A percentile compares a stretch with the other conserved stretches of the same genome.
Conservation (phyloP, 2,329 filamentous ascomycete species). For the Paracorniculantispora psalliotae region DNA sequence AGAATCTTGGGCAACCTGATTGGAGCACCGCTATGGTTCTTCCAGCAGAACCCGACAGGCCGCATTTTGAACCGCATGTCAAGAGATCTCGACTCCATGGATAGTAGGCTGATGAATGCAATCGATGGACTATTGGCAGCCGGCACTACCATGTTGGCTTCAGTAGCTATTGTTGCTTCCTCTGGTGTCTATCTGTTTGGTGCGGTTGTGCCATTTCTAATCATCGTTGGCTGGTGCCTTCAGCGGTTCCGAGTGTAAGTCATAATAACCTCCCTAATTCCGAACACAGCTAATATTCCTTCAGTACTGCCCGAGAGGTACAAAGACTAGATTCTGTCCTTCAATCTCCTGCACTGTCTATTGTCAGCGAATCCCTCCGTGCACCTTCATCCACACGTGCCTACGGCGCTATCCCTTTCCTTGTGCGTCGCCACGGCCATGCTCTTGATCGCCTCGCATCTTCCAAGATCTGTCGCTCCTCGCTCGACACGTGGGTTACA, state of each 20-base stretch:
- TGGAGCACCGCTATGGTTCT: conserved; percentile 10
- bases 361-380: not conserved
- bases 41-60: conserved; percentile 5
- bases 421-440: not conserved
- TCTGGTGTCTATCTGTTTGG: not conserved
- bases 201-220: not conserved
- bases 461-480: not conserved
- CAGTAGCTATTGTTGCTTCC: conserved; percentile 3
- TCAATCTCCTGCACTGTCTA: not conserved
- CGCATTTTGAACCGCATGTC: conserved; percentile 9
- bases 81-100: conserved; percentile 4
- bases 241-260: conserved; percentile 5
- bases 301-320: conserved; percentile 1
- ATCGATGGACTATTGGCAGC: not conserved
- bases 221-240: conserved; percentile 1
- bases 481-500: conserved; percentile 9
- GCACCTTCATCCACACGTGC: not conserved
- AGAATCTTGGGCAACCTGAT: not conserved
- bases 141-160: conserved; percentile 4
- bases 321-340: conserved; percentile 8
- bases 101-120: conserved; percentile 8
- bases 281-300: not conserved
- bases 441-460: conserved; percentile 2
- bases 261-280: not conserved
- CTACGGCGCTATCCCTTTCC: not conserved